Percentiles rank a stretch among this genome's conserved stretches.
These are phyloP conservation scores for Trichoderma polysporum DNA, from an alignment of 2,329 filamentous ascomycete species.

Conservation along the genomic window DNA sequence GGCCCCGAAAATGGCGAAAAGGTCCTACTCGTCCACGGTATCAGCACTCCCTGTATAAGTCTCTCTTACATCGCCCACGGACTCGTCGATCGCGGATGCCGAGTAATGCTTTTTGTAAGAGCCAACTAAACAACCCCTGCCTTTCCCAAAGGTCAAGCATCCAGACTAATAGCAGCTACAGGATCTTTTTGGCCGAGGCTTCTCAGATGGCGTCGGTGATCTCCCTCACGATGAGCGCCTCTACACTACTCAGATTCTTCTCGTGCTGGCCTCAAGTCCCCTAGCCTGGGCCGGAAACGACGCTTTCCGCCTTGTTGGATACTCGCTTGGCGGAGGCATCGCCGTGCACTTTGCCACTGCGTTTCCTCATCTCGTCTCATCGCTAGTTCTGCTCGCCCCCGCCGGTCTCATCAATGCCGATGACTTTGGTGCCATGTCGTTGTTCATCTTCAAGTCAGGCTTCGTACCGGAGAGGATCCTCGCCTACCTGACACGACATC, in stretches of 20 bases:
- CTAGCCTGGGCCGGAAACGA: slow-evolving; percentile 62
- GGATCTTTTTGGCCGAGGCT: slow-evolving; percentile 70
- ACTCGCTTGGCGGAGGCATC: slow-evolving; percentile 80
- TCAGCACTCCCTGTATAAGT: slow-evolving; percentile 77
- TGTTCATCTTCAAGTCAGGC: slow-evolving; percentile 55
- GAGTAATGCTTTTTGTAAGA: slow-evolving; percentile 73
- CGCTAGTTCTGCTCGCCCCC: slow-evolving; percentile 75
- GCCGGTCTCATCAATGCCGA: slow-evolving; percentile 66
- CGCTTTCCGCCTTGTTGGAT: slow-evolving; percentile 69
- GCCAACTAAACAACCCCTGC: slow-evolving; percentile 24
- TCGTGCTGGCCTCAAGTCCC: slow-evolving; percentile 67
- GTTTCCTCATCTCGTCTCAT: slow-evolving; percentile 68
- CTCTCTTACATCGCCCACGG: slow-evolving; percentile 65
- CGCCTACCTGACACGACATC: slow-evolving; percentile 46
- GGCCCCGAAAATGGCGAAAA: slow-evolving; percentile 71
- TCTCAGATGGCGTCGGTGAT: slow-evolving; percentile 62
- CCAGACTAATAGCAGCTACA: slow-evolving; percentile 28
- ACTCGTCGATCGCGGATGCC: slow-evolving; percentile 67
- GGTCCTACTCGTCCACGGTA: slow-evolving; percentile 78
- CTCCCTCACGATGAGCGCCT: slow-evolving; percentile 71
- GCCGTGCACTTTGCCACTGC: slow-evolving; percentile 70
- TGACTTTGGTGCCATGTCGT: slow-evolving; percentile 50
- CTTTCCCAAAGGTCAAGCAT: not conserved
- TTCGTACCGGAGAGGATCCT: slow-evolving; percentile 54
- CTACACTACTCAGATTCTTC: slow-evolving; percentile 70